Conservation (phyloP, 2,329 filamentous ascomycete species). For the Aureobasidium sp. region DNA sequence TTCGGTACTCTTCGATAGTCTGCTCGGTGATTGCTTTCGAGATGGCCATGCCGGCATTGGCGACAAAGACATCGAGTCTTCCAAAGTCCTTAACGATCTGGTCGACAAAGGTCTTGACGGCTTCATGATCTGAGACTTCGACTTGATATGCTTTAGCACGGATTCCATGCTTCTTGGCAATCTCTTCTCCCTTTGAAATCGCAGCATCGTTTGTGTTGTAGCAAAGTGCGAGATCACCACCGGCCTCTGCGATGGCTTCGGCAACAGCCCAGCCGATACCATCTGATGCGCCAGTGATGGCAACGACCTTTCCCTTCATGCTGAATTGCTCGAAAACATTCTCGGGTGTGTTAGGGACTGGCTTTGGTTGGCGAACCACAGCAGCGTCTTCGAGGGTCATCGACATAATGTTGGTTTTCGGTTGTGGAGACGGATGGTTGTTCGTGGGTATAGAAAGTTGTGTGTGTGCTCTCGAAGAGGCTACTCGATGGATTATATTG, state of each 20-base stretch:
- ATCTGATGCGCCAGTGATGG: conserved; percentile 61
- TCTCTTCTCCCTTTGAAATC: conserved; percentile 69
- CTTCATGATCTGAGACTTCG: conserved; percentile 63
- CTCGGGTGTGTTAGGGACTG: conserved; percentile 31
- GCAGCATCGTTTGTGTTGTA: too few relatives aligned
- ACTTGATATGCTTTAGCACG: conserved; percentile 75
- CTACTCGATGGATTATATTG: too few relatives aligned
- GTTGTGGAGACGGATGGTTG: too few relatives aligned
- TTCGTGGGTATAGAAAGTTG: neutral
- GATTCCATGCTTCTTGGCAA: conserved; percentile 69
- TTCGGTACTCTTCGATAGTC: too few relatives aligned
- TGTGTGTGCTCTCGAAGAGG: too few relatives aligned
- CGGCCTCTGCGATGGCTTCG: conserved; percentile 70
- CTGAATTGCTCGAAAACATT: conserved; percentile 31
- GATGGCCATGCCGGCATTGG: conserved; percentile 77
- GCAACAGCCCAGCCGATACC: conserved; percentile 75
- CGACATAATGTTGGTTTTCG: conserved; percentile 38
- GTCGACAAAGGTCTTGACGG: conserved; percentile 62
- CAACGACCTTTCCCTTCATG: conserved; percentile 60
- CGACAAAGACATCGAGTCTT: conserved; percentile 72
- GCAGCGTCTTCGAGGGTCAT: conserved; percentile 35
- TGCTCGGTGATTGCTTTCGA: too few relatives aligned
- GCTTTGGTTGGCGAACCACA: conserved; percentile 28
- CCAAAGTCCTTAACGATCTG: conserved; percentile 75
- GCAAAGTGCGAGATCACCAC: conserved; percentile 72